These are phyloP conservation scores for Murraya paniculata DNA, from an alignment of 345 rosid genomes.

Conservation along the genomic window DNA sequence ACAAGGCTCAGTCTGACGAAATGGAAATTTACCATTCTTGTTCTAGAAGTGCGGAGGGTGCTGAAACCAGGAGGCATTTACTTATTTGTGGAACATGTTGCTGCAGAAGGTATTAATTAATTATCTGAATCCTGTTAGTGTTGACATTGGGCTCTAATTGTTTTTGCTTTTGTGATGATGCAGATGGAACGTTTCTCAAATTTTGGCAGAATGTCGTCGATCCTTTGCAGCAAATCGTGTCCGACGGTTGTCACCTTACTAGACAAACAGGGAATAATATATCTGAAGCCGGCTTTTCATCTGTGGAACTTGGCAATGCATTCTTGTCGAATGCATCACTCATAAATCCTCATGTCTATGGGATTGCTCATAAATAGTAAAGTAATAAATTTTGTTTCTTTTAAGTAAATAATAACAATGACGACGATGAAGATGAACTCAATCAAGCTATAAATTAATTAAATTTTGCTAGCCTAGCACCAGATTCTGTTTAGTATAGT, in stretches of 20 bases:
- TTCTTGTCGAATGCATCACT: constrained; percentile 39
- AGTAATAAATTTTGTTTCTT: too few relatives aligned
- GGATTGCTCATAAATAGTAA: constrained; percentile 55
- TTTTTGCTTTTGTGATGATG: background rate
- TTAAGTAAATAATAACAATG: too few relatives aligned
- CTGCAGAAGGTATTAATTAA: constrained; percentile 60
- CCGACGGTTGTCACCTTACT: constrained; percentile 79
- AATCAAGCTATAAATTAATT: too few relatives aligned
- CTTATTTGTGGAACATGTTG: constrained; percentile 83
- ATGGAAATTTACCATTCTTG: background rate
- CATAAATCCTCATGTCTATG: constrained; percentile 63
- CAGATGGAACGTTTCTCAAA: constrained; percentile 71
- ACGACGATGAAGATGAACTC: too few relatives aligned
- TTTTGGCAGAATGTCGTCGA: constrained; percentile 55
- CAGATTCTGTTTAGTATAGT: too few relatives aligned
- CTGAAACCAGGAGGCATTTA: constrained; percentile 77
- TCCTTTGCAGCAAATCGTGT: constrained; percentile 64
- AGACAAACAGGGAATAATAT: constrained; percentile 63
- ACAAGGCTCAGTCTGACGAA: background rate
- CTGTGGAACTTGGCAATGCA: constrained; percentile 38
- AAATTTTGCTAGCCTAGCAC: too few relatives aligned
- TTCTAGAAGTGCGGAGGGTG: constrained; percentile 71
- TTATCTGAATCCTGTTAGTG: background rate
- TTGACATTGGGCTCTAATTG: too few relatives aligned
- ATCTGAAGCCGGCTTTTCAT: constrained; percentile 55